Percentiles rank a stretch among this genome's conserved stretches.
Conservation (phyloP, 176 grass and related monocot species). For the Oryza nivara region DNA sequence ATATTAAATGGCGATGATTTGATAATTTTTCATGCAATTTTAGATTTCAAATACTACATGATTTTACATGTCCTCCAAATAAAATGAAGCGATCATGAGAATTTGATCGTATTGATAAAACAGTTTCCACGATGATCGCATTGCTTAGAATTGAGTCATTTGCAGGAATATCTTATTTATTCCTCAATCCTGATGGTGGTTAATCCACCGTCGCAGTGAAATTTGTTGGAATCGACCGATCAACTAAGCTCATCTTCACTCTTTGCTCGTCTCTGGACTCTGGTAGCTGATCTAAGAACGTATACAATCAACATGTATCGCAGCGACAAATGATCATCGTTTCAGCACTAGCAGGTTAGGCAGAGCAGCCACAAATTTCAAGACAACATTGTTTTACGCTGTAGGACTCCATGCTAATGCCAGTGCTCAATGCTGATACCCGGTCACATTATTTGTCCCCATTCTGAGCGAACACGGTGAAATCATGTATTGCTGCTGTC, state of each 20-base stretch:
- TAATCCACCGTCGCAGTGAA: background rate
- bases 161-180: background rate
- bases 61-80: slow-evolving; percentile 32
- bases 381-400: too few species aligned
- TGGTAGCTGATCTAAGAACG: background rate
- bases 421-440: background rate
- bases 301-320: background rate
- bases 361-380: too few species aligned
- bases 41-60: background rate
- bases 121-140: background rate
- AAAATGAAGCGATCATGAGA: slow-evolving; percentile 20
- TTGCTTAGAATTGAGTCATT: background rate
- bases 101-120: background rate
- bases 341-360: too few species aligned
- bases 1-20: background rate
- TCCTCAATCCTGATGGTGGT: background rate
- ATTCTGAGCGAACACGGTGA: too few species aligned
- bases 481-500: too few species aligned
- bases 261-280: background rate
- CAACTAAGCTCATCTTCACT: background rate
- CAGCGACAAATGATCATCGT: too few species aligned
- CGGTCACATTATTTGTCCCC: too few species aligned
- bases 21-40: slow-evolving; percentile 3
- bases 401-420: too few species aligned
- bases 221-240: background rate